These are phyloP conservation scores for Teratosphaeriaceae sp. DNA, from an alignment of 2,329 filamentous ascomycete species.

Conservation along the genomic window DNA sequence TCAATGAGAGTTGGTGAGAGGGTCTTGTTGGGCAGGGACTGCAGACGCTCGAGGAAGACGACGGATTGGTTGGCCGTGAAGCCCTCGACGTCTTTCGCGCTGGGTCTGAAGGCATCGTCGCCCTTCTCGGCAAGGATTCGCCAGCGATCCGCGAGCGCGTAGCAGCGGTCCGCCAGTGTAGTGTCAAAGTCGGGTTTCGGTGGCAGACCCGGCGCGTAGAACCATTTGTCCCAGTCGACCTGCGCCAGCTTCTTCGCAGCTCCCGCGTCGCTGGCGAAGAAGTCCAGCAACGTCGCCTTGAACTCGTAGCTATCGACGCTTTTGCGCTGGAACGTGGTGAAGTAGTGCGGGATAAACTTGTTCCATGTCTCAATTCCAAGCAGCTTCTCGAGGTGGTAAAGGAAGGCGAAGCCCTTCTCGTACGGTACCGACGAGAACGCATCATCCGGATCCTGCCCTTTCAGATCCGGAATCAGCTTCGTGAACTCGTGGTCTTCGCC, in stretches of 20 bases:
- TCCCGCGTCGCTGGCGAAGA: conserved; percentile 65
- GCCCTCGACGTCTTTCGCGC: conserved; percentile 58
- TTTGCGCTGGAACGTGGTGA: conserved; percentile 74
- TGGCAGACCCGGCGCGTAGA: conserved; percentile 82
- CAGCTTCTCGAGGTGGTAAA: conserved; percentile 83
- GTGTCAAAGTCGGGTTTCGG: conserved; percentile 90
- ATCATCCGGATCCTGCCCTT: conserved; percentile 90
- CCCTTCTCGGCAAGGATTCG: conserved; percentile 42
- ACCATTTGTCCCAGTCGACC: conserved; percentile 85
- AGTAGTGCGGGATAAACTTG: conserved; percentile 94
- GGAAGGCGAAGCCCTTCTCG: conserved; percentile 92
- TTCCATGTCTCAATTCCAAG: conserved; percentile 84
- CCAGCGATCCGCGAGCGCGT: conserved; percentile 77
- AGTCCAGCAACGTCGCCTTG: conserved; percentile 77
- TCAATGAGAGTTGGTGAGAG: conserved; percentile 61
- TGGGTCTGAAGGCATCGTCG: conserved; percentile 50
- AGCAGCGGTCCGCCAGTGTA: conserved; percentile 76
- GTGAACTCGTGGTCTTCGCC: conserved; percentile 88
- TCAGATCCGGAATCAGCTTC: conserved; percentile 78
- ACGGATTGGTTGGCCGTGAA: conserved; percentile 85
- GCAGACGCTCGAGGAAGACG: conserved; percentile 78
- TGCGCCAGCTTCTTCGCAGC: conserved; percentile 56
- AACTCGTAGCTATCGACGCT: conserved; percentile 94
- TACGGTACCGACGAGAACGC: conserved; percentile 90
- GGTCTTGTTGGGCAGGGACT: conserved; percentile 54